phyloP scores from a whole-genome alignment of 176 grass and related monocot genomes.

The Oryza meyeriana region DNA sequence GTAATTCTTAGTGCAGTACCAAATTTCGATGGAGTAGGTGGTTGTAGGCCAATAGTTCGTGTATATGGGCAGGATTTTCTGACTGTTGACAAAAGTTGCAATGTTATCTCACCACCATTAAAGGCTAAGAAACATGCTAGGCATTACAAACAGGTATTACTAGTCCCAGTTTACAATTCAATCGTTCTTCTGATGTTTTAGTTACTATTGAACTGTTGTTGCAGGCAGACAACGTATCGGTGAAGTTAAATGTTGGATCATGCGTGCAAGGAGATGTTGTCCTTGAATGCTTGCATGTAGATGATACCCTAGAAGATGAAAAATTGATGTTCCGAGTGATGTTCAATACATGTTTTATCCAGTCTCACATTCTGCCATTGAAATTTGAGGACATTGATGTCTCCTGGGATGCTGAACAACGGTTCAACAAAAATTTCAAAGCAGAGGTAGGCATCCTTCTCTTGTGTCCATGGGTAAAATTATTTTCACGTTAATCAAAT shows the following conservation, averaged over 20 bases:
- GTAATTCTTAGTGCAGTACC: conserved; percentile 82
- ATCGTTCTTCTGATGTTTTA: conserved; percentile 37
- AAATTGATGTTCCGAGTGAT: conserved; percentile 84
- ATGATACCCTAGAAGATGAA: conserved; percentile 50
- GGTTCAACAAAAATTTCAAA: conserved; percentile 87
- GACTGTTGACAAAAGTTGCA: conserved; percentile 45
- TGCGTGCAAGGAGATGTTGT: conserved; percentile 87
- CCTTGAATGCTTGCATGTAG: conserved; percentile 84
- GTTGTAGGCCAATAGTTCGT: conserved; percentile 73
- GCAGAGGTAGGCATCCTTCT: conserved; percentile 66
- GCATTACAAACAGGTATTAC: conserved; percentile 76
- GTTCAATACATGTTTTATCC: conserved; percentile 93
- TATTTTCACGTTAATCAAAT: conserved; percentile 27
- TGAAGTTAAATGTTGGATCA: conserved; percentile 90
- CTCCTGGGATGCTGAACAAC: conserved; percentile 63
- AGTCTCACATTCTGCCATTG: conserved; percentile 79
- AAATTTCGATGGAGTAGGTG: conserved; percentile 76
- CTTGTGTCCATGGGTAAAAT: conserved; percentile 10
- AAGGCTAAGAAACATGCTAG: conserved; percentile 73
- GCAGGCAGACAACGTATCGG: conserved; percentile 69
- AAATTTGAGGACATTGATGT: conserved; percentile 78
- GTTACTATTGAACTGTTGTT: conserved; percentile 58
- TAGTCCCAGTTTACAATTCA: conserved; percentile 3
- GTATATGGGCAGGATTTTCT: conserved; percentile 71
- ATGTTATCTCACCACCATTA: conserved; percentile 39